phyloP scores from a whole-genome alignment of 148 eudicot genomes.

The Rhododendron ferrugineum region DNA sequence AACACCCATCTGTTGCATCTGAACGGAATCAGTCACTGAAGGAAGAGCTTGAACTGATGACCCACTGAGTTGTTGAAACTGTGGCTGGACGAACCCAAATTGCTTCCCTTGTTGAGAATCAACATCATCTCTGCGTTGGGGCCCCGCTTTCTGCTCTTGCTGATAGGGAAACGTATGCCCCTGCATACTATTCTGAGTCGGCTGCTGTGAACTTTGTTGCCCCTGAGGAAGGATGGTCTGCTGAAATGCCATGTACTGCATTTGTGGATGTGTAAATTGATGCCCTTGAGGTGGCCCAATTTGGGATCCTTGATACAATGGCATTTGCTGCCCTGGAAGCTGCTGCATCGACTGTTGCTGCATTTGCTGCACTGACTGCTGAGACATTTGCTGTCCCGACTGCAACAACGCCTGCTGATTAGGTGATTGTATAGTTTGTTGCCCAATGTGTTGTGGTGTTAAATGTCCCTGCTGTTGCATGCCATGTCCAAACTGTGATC shows the following conservation, averaged over 20 bases:
- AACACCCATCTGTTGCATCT: conserved; percentile 38
- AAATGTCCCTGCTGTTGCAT: conserved; percentile 43
- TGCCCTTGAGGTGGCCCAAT: conserved; percentile 52
- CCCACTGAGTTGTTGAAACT: conserved; percentile 36
- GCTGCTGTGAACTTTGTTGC: conserved; percentile 46
- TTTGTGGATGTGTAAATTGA: conserved; percentile 46
- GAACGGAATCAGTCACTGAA: conserved; percentile 30
- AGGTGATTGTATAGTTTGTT: conserved; percentile 38
- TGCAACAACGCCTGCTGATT: conserved; percentile 22
- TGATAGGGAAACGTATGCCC: conserved; percentile 46
- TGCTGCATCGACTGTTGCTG: conserved; percentile 43
- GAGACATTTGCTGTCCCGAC: conserved; percentile 30
- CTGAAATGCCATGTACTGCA: conserved; percentile 50
- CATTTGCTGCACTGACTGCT: conserved; percentile 39
- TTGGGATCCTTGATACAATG: conserved; percentile 41
- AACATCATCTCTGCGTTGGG: conserved; percentile 46
- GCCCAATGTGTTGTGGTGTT: conserved; percentile 34
- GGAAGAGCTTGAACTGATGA: conserved; percentile 35
- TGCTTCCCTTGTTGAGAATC: conserved; percentile 47
- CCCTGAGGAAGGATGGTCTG: conserved; percentile 45
- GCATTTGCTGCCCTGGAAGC: conserved; percentile 38
- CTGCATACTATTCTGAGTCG: conserved; percentile 46
- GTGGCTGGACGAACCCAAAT: conserved; percentile 37
- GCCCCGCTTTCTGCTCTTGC: conserved; percentile 48
- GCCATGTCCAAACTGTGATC: conserved; percentile 35